These are phyloP conservation scores for Cutaneotrichosporon arboriforme DNA, from an alignment of 1,284 basidiomycete species.

Conservation along the genomic window DNA sequence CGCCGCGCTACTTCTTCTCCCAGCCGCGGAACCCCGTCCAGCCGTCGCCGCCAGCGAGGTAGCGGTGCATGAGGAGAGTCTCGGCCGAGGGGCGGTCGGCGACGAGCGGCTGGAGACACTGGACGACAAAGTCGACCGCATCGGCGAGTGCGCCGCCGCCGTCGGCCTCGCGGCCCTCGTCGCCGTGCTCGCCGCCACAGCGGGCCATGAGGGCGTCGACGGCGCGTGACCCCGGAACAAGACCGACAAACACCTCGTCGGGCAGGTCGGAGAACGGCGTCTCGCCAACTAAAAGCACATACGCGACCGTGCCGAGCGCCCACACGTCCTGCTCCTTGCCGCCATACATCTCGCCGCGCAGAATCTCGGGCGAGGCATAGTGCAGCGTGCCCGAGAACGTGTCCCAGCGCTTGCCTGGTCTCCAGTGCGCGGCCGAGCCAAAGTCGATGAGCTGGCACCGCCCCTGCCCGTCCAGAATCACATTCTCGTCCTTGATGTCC, in stretches of 20 bases:
- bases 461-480: constrained; percentile 54
- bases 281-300: constrained; percentile 91
- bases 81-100: constrained; percentile 43
- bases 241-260: constrained; percentile 41
- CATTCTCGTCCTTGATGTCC: constrained; percentile 98
- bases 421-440: constrained; percentile 59
- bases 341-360: constrained; percentile 87
- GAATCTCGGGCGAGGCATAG: constrained; percentile 94
- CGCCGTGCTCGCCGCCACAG: constrained; percentile 28
- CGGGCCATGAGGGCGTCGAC: constrained; percentile 31
- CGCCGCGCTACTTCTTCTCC: constrained; percentile 15
- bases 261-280: constrained; percentile 70
- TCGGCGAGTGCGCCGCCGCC: constrained; percentile 43
- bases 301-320: constrained; percentile 97
- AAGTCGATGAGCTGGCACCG: constrained; percentile 93
- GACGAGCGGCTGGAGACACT: constrained; percentile 41
- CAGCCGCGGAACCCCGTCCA: constrained; percentile 43
- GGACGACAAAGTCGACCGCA: constrained; percentile 44
- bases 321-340: constrained; percentile 98
- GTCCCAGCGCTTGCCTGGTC: constrained; percentile 89
- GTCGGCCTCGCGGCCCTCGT: constrained; percentile 41
- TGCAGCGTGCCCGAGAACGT: constrained; percentile 81
- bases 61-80: constrained; percentile 37
- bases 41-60: constrained; percentile 35
- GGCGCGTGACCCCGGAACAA: constrained; percentile 28